phyloP scores from a whole-genome alignment of 169 alveolate genomes.

The Toxoplasma gondii region DNA sequence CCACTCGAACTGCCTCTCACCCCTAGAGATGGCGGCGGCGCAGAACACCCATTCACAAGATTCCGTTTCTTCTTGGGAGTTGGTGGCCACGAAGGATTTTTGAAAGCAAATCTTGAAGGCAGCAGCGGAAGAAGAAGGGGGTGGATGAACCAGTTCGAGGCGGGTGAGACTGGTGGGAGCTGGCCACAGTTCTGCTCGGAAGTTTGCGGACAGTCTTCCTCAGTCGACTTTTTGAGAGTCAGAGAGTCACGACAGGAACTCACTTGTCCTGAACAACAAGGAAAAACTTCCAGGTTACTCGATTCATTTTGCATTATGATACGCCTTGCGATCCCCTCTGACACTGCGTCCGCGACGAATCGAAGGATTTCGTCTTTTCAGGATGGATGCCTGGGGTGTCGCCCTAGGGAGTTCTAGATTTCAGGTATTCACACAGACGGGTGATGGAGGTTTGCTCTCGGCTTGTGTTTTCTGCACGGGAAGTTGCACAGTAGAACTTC shows the following conservation, averaged over 20 bases:
- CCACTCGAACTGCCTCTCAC: not conserved
- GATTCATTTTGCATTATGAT: too few species aligned
- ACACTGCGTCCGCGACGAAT: too few species aligned
- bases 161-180: not conserved
- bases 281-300: too few species aligned
- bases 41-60: not conserved
- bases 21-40: not conserved
- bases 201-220: not conserved
- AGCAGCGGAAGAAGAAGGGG: conserved; percentile 34
- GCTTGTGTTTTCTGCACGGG: too few species aligned
- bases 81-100: conserved; percentile 32
- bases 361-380: too few species aligned
- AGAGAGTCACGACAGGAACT: not conserved
- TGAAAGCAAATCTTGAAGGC: conserved; percentile 4
- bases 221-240: not conserved
- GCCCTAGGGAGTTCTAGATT: not conserved
- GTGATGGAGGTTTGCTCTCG: too few species aligned
- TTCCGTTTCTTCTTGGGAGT: conserved; percentile 19
- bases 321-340: too few species aligned
- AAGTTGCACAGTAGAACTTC: too few species aligned
- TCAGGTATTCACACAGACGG: not conserved
- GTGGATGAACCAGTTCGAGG: not conserved
- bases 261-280: too few species aligned
- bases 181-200: not conserved
- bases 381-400: too few species aligned